These are phyloP conservation scores for Cardiospermum halicacabum DNA, from an alignment of 345 rosid genomes.

Conservation along the genomic window DNA sequence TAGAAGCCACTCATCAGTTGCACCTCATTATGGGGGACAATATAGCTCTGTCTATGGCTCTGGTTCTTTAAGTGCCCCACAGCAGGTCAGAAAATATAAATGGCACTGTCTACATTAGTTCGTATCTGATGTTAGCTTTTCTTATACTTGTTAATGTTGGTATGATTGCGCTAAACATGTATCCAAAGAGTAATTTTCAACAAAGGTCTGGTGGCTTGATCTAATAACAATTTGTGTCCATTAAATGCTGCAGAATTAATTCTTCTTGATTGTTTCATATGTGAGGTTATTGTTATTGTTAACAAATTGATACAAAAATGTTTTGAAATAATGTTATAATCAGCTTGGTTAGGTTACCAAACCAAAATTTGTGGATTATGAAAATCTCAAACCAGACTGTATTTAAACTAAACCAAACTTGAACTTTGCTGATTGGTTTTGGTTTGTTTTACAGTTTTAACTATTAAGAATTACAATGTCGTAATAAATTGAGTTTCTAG, in stretches of 20 bases:
- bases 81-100: constrained; percentile 42
- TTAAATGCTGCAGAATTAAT: background rate
- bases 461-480: no score
- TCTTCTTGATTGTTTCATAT: background rate
- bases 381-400: no score
- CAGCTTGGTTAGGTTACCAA: no score
- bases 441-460: no score
- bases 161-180: background rate
- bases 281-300: background rate
- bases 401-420: no score
- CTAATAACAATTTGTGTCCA: background rate
- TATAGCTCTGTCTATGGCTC: constrained; percentile 69
- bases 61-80: constrained; percentile 49
- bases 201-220: background rate
- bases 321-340: background rate
- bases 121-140: background rate
- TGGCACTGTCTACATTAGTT: background rate
- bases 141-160: background rate
- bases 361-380: no score
- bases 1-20: constrained; percentile 50
- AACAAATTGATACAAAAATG: background rate
- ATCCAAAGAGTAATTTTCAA: background rate
- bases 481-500: no score
- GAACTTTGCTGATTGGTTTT: no score
- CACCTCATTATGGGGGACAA: constrained; percentile 67